Evolutionary conservation across 139 green algal species (phyloP).

Genomic region (Nannochloris sp.): DNA sequence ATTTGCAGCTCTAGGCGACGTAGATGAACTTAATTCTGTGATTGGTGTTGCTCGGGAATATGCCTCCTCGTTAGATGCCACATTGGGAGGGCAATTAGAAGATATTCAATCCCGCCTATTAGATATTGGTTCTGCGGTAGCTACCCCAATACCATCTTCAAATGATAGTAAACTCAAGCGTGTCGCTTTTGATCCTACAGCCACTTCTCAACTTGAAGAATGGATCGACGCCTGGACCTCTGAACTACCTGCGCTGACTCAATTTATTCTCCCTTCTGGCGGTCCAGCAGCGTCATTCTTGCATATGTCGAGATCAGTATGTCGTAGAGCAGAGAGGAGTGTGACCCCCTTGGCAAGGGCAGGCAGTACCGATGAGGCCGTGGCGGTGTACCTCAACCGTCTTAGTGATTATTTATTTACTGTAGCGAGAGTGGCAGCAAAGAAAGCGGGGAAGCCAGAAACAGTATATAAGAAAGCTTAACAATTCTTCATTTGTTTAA

Average conservation of each 20-base stretch:
- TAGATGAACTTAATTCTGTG: conserved; percentile 89
- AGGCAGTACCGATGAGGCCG: conserved; percentile 27
- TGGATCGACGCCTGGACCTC: conserved; percentile 85
- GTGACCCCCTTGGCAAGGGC: conserved; percentile 57
- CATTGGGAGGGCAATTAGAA: conserved; percentile 47
- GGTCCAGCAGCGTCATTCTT: conserved; percentile 50
- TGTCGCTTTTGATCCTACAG: conserved; percentile 43
- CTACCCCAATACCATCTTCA: conserved; percentile 63
- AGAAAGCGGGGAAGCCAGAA: conserved; percentile 5
- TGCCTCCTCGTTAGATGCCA: neutral
- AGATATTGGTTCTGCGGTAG: conserved; percentile 85
- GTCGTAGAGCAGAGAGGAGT: conserved; percentile 77
- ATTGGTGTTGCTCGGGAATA: conserved; percentile 62
- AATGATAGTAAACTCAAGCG: conserved; percentile 55
- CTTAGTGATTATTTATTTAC: conserved; percentile 97
- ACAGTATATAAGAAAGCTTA: conserved; percentile 23
- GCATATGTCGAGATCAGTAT: conserved; percentile 75
- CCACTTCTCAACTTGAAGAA: conserved; percentile 54
- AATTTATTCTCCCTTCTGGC: conserved; percentile 93
- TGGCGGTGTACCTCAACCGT: conserved; percentile 80
- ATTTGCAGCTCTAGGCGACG: conserved; percentile 85
- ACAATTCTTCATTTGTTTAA: neutral
- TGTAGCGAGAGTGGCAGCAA: conserved; percentile 64
- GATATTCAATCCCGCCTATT: conserved; percentile 84
- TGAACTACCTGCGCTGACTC: conserved; percentile 67